Percentiles rank a stretch among this genome's conserved stretches.
Evolutionary conservation across 139 green algal species (phyloP).

Genomic region (Mychonastes homosphaera): DNA sequence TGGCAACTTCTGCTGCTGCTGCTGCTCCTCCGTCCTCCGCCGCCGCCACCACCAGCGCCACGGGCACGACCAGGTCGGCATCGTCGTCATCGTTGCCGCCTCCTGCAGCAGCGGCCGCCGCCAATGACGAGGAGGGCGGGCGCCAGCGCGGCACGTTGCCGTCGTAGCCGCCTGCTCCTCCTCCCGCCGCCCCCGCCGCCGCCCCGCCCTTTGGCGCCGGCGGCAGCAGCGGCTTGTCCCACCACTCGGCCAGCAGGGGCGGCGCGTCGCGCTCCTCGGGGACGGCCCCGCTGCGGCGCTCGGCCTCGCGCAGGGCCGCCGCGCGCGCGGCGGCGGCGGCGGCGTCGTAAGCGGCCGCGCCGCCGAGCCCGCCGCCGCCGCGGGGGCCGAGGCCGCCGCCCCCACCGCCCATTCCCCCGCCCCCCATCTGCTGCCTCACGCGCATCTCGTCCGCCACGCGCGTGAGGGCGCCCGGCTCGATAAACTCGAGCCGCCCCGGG

Average conservation of each 20-base stretch:
- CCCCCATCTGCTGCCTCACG: constrained; percentile 37
- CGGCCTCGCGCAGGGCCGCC: neutral
- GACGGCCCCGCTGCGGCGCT: neutral
- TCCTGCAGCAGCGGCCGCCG: no score
- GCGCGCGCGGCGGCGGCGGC: neutral
- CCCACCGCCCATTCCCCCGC: constrained; percentile 17
- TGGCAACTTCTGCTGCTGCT: no score
- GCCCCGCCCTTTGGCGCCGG: neutral
- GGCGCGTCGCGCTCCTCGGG: neutral
- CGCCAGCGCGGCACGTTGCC: neutral
- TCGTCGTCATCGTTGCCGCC: no score
- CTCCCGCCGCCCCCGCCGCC: neutral
- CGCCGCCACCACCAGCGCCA: no score
- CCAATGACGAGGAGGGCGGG: no score
- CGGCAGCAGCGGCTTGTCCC: constrained; percentile 53
- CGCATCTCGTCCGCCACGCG: constrained; percentile 31
- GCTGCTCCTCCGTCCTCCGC: no score
- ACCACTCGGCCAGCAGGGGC: constrained; percentile 55
- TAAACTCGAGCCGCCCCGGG: constrained; percentile 41
- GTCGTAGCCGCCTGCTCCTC: neutral
- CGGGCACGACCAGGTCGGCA: no score
- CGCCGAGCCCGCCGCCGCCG: neutral
- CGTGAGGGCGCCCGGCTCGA: constrained; percentile 41
- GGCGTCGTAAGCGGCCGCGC: neutral
- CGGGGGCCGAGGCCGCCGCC: neutral